phyloP scores from a whole-genome alignment of 1,284 basidiomycete genomes.

The Blastosporella zonata region DNA sequence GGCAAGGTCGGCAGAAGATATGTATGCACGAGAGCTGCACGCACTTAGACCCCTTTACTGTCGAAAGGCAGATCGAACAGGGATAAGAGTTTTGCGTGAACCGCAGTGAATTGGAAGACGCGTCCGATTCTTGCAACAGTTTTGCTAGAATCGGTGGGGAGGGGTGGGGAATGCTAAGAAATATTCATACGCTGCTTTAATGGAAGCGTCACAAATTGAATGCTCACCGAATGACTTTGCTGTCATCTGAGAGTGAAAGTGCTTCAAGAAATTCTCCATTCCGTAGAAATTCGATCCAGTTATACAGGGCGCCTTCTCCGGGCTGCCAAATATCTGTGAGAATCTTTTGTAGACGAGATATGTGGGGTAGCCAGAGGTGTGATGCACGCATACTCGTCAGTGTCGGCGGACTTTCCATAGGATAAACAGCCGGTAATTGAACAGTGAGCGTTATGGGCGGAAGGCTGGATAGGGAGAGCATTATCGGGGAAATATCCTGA shows the following conservation, averaged over 20 bases:
- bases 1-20: constrained; percentile 70
- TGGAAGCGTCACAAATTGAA: neutral
- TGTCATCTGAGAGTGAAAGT: constrained; percentile 28
- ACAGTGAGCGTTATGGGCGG: constrained; percentile 63
- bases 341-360: constrained; percentile 34
- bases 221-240: constrained; percentile 44
- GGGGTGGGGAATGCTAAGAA: constrained; percentile 50
- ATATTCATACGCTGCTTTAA: neutral
- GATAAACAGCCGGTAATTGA: constrained; percentile 56
- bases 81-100: constrained; percentile 62
- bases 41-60: constrained; percentile 67
- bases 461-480: constrained; percentile 40
- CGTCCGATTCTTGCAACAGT: constrained; percentile 48
- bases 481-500: constrained; percentile 17
- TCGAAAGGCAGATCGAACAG: constrained; percentile 70
- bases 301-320: constrained; percentile 60
- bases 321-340: constrained; percentile 57
- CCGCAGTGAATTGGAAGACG: constrained; percentile 39
- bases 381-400: constrained; percentile 54
- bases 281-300: constrained; percentile 68
- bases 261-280: constrained; percentile 56
- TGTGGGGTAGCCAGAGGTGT: constrained; percentile 56
- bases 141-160: constrained; percentile 50
- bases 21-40: constrained; percentile 64
- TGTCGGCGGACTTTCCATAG: constrained; percentile 47